Evolutionary conservation across 2,329 filamentous ascomycete genomes (phyloP), one percentile per base, ranked within the genome.

Genomic region (Aspergillus brunneoviolaceus): DNA sequence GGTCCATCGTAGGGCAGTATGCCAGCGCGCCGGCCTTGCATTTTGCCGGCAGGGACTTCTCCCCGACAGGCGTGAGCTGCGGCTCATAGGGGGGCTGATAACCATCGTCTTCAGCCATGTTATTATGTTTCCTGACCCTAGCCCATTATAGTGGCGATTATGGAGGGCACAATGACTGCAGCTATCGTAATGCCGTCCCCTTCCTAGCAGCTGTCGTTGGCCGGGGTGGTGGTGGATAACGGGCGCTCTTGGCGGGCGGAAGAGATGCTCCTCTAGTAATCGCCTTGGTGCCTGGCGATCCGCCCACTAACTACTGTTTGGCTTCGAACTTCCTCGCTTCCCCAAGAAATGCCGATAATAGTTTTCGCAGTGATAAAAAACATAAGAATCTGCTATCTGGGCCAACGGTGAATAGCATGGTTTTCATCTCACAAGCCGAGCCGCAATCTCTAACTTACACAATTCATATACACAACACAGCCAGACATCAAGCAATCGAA

Each of bases 1-100:
- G 82, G 76, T 97, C 91, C 80, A 96, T 90, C 9, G 88, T 89
- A 16, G 93, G 91, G 75, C 92, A 96, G 75, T 90, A 91, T 27
- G 87, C 83, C 35, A 94, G 81, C 54, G 89, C 69, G 60, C 67
- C 70, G 54, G 73, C 62, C 65, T 80, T 79, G 67, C 76, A 77
- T 75, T 75, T 78, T 68, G 72, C 69, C 33, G 74, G 68, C 45
- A 79, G 68, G 53, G 69, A 72, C 65, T 79, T 78, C 63, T 78
- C 76, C 48, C 72, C 74, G 50, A 79, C 73, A 16, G 73, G 67
- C 6, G 72, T 72, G 60, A 79, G 74, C 60, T 75, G 73, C 59
- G 74, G 74, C 64, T 66, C 65, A 53, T 59, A 51, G 35, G 23
- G 48, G 19, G 47, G 51, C 51, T 64, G 60, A 50, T 57, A 62